phyloP scores from a whole-genome alignment of 2,329 filamentous ascomycete species.

The Nemania abortiva region DNA sequence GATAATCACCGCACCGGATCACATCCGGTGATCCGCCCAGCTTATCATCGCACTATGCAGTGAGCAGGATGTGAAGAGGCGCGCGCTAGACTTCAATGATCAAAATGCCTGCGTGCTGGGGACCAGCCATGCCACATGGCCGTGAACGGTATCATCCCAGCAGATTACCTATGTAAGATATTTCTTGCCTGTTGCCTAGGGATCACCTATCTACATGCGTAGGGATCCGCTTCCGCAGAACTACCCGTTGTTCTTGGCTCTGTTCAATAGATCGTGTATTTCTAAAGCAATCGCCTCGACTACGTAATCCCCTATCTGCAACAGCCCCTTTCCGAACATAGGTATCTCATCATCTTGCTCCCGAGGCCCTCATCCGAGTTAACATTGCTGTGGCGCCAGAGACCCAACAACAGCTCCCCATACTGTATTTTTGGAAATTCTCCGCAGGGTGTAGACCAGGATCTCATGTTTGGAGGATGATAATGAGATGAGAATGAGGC shows the following conservation, averaged over 20 bases:
- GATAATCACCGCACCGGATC: neutral
- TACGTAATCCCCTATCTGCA: neutral
- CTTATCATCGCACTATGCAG: neutral
- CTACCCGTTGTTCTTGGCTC: neutral
- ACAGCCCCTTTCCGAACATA: neutral
- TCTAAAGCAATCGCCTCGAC: neutral
- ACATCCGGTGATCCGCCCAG: neutral
- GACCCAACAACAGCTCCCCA: no score
- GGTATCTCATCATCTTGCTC: neutral
- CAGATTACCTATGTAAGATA: neutral
- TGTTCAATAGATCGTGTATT: neutral
- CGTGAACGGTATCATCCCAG: neutral
- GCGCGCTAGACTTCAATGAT: neutral
- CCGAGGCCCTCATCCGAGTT: neutral
- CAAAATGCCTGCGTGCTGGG: neutral
- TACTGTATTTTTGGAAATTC: no score
- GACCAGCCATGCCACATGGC: no score
- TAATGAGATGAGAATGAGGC: neutral
- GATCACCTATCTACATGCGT: no score
- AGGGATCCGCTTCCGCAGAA: neutral
- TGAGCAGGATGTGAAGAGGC: neutral
- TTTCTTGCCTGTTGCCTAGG: no score
- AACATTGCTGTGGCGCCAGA: conserved; percentile 13
- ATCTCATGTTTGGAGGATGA: no score
- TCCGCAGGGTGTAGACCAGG: no score